Conservation (phyloP, 306 rosid genomes). For the Glycine soja region DNA sequence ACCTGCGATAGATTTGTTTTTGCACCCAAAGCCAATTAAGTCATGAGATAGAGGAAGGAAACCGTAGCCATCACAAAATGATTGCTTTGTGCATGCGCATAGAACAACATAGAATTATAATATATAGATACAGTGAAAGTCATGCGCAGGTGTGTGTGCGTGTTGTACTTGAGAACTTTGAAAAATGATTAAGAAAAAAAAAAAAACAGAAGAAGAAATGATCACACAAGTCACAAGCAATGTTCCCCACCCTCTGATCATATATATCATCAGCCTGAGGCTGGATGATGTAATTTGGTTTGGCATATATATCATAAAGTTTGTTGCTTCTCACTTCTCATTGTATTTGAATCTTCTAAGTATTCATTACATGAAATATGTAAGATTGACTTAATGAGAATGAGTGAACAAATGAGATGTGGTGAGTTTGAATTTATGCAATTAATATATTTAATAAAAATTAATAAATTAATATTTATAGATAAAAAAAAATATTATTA, state of each 20-base stretch:
- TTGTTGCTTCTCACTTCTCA: constrained; percentile 41
- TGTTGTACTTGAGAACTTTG: constrained; percentile 52
- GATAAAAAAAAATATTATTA: too few species aligned
- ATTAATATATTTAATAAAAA: too few species aligned
- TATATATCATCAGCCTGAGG: constrained; percentile 30
- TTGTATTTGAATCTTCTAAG: neutral
- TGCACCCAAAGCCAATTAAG: constrained; percentile 30
- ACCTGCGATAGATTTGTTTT: constrained; percentile 37
- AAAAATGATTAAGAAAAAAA: neutral
- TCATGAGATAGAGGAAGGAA: constrained; percentile 45
- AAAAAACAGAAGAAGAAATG: constrained; percentile 38
- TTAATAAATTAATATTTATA: too few species aligned
- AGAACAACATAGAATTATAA: constrained; percentile 57
- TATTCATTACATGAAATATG: neutral
- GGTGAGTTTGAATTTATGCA: too few species aligned
- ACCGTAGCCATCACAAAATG: constrained; percentile 59
- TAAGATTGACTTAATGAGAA: too few species aligned
- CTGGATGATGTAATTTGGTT: constrained; percentile 53
- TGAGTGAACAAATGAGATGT: too few species aligned
- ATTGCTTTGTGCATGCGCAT: constrained; percentile 74
- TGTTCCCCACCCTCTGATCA: constrained; percentile 56
- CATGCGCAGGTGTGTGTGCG: constrained; percentile 44
- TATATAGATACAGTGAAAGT: constrained; percentile 42
- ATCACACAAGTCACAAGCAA: constrained; percentile 38
- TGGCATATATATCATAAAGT: constrained; percentile 38